A percentile compares a stretch with the other conserved stretches of the same genome.
These are phyloP conservation scores for Arthonia radiata DNA, from an alignment of 495 filamentous ascomycete species.

Conservation along the genomic window DNA sequence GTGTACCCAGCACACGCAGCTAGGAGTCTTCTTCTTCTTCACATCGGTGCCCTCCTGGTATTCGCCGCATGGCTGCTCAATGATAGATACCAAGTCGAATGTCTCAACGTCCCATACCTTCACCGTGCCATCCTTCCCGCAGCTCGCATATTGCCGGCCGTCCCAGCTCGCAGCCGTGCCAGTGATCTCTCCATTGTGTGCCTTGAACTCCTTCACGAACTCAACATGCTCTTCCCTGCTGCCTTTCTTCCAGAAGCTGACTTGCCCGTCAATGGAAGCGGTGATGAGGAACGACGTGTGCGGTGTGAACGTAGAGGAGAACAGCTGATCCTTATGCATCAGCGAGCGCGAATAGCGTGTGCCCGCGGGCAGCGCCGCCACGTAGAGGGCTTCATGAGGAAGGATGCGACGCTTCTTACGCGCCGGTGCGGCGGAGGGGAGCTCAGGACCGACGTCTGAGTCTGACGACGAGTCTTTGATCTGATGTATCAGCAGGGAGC, in stretches of 20 bases:
- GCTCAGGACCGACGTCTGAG: conserved; percentile 61
- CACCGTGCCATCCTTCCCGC: conserved; percentile 62
- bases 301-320: conserved; percentile 67
- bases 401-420: conserved; percentile 85
- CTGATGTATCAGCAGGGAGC: too few species aligned
- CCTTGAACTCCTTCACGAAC: conserved; percentile 93
- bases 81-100: conserved; percentile 50
- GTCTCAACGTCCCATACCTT: conserved; percentile 94
- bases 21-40: conserved; percentile 38
- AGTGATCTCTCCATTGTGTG: conserved; percentile 64
- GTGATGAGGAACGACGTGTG: conserved; percentile 87
- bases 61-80: too few species aligned
- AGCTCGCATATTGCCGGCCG: conserved; percentile 81
- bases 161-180: conserved; percentile 66
- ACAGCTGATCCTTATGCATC: conserved; percentile 92
- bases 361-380: conserved; percentile 66
- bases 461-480: conserved; percentile 67
- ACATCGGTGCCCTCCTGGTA: too few species aligned
- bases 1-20: conserved; percentile 82
- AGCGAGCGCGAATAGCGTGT: conserved; percentile 80
- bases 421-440: conserved; percentile 45
- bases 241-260: conserved; percentile 99
- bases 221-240: conserved; percentile 47
- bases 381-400: conserved; percentile 80
- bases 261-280: conserved; percentile 70